Conservation (phyloP, 179 eudicot genomes). For the Heliamphora ciliata region DNA sequence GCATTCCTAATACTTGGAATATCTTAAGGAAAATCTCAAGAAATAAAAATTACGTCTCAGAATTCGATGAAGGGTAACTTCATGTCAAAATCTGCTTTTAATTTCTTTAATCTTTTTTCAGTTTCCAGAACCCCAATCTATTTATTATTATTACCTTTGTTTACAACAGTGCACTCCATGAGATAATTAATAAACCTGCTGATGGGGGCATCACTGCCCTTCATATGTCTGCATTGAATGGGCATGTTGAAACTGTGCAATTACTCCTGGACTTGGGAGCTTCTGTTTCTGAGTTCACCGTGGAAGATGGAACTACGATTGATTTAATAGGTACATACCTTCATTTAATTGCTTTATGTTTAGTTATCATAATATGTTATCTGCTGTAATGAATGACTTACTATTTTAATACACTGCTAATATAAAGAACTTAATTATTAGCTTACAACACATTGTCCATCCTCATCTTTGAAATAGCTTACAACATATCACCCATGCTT, state of each 20-base stretch:
- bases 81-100: neutral
- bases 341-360: neutral
- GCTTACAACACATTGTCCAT: neutral
- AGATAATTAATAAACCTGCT: slow-evolving; percentile 69
- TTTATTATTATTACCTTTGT: slow-evolving; percentile 11
- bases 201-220: slow-evolving; percentile 95
- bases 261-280: slow-evolving; percentile 84
- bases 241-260: slow-evolving; percentile 68
- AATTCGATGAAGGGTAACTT: slow-evolving; percentile 53
- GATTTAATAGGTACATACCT: slow-evolving; percentile 63
- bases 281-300: slow-evolving; percentile 58
- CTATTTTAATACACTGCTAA: neutral
- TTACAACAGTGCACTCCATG: slow-evolving; percentile 46
- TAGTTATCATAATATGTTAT: neutral
- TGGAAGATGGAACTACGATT: slow-evolving; percentile 88
- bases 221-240: slow-evolving; percentile 97
- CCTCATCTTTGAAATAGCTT: no score
- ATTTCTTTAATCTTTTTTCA: neutral
- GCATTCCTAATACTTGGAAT: slow-evolving; percentile 50
- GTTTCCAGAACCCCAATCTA: neutral
- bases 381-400: neutral
- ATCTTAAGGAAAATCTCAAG: slow-evolving; percentile 39
- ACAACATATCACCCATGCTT: neutral
- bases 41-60: slow-evolving; percentile 36
- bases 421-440: neutral